Conservation (phyloP, 2,329 filamentous ascomycete genomes). For the Diaporthe destruens region DNA sequence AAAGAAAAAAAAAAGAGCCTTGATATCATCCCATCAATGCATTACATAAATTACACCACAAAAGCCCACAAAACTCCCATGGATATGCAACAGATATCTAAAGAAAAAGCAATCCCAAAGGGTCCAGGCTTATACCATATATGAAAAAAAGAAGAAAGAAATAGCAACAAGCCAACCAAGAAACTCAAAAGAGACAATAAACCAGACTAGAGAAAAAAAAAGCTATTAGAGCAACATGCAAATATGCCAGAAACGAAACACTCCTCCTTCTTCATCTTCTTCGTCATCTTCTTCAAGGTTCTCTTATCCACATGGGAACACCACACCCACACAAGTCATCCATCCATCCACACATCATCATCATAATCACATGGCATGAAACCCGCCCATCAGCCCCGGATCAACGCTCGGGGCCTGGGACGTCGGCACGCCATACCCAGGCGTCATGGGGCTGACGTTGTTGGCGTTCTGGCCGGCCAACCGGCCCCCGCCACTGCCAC, state of each 20-base stretch:
- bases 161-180: not conserved
- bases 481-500: not conserved
- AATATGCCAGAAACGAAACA: not conserved
- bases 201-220: not conserved
- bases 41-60: conserved; percentile 2
- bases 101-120: not conserved
- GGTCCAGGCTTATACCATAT: not conserved
- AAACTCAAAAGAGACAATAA: too few species aligned
- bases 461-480: not conserved
- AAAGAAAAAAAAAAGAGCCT: not conserved
- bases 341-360: not conserved
- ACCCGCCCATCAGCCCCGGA: conserved; percentile 30
- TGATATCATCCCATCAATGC: conserved; percentile 29
- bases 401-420: not conserved
- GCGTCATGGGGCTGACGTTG: conserved; percentile 39
- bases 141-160: not conserved
- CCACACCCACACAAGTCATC: not conserved
- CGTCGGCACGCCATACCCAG: conserved; percentile 22
- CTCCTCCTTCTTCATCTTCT: too few species aligned
- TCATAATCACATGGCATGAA: conserved; percentile 37
- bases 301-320: not conserved
- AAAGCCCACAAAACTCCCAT: not conserved
- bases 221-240: not conserved
- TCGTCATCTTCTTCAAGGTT: not conserved
- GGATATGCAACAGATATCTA: conserved; percentile 20